Percentiles rank a stretch among this genome's conserved stretches.
Conservation (phyloP, 768 basidiomycete genomes). For the Crassisporium funariophilum region DNA sequence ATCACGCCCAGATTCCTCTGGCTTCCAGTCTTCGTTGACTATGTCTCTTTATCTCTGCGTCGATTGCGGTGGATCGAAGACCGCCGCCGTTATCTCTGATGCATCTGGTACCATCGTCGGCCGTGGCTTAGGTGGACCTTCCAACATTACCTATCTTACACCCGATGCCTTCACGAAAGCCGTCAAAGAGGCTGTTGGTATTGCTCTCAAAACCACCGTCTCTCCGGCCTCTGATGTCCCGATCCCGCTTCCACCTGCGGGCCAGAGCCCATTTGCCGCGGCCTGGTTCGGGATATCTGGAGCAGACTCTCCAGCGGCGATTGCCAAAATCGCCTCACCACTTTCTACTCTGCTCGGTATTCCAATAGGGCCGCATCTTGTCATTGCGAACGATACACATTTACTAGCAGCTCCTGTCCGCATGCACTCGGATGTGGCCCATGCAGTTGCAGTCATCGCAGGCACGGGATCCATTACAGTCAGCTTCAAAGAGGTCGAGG, state of each 20-base stretch:
- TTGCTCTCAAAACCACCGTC: constrained; percentile 53
- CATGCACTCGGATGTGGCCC: constrained; percentile 55
- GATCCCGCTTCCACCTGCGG: constrained; percentile 17
- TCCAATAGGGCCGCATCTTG: constrained; percentile 53
- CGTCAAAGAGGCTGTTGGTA: constrained; percentile 51
- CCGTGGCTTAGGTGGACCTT: constrained; percentile 72
- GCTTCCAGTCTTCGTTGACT: background rate
- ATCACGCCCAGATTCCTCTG: too few relatives aligned
- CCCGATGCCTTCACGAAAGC: constrained; percentile 58
- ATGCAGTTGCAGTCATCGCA: constrained; percentile 73
- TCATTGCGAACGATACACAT: constrained; percentile 80
- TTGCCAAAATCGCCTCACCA: constrained; percentile 52
- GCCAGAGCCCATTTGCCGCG: constrained; percentile 49
- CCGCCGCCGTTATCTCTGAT: constrained; percentile 71
- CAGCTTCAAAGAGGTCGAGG: constrained; percentile 52
- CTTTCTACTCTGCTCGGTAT: constrained; percentile 62
- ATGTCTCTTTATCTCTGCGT: constrained; percentile 78
- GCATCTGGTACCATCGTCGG: constrained; percentile 60
- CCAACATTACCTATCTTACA: constrained; percentile 84
- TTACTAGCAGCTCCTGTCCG: constrained; percentile 81
- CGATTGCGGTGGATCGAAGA: constrained; percentile 91
- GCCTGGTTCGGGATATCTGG: constrained; percentile 88
- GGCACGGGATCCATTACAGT: constrained; percentile 84
- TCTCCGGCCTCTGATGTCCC: constrained; percentile 16
- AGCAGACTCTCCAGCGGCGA: constrained; percentile 71